phyloP scores from a whole-genome alignment of 176 grass and related monocot genomes.

The Zoysia japonica region DNA sequence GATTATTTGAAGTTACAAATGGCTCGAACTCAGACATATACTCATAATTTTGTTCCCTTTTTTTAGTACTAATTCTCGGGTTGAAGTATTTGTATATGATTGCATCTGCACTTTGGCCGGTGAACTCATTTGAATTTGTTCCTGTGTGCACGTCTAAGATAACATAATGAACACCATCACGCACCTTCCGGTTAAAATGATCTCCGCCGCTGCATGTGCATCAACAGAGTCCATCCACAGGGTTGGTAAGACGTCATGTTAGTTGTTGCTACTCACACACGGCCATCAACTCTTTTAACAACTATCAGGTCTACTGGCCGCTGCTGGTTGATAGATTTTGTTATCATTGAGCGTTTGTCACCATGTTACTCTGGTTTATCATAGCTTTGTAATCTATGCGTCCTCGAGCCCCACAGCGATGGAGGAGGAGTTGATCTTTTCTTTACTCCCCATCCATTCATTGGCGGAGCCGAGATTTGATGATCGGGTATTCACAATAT shows the following conservation, averaged over 20 bases:
- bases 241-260: slow-evolving; percentile 37
- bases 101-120: neutral
- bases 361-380: neutral
- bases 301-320: slow-evolving; percentile 1
- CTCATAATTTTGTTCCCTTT: neutral
- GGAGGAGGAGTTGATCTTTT: neutral
- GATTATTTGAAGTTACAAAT: neutral
- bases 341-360: slow-evolving; percentile 32
- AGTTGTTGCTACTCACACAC: slow-evolving; percentile 10
- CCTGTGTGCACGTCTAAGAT: neutral
- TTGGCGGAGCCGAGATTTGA: no score
- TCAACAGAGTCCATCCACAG: slow-evolving; percentile 20
- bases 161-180: neutral
- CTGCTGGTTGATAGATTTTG: slow-evolving; percentile 13
- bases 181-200: slow-evolving; percentile 2
- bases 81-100: slow-evolving; percentile 2
- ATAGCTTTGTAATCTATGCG: neutral
- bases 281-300: neutral
- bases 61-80: neutral
- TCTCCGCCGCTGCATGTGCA: slow-evolving; percentile 14
- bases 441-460: neutral
- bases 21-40: neutral
- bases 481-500: no score
- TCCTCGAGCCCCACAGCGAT: slow-evolving; percentile 24
- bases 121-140: neutral